A percentile compares a stretch with the other conserved stretches of the same genome.
Evolutionary conservation across 345 rosid species (phyloP).

Genomic region (Schrenkiella parvula): DNA sequence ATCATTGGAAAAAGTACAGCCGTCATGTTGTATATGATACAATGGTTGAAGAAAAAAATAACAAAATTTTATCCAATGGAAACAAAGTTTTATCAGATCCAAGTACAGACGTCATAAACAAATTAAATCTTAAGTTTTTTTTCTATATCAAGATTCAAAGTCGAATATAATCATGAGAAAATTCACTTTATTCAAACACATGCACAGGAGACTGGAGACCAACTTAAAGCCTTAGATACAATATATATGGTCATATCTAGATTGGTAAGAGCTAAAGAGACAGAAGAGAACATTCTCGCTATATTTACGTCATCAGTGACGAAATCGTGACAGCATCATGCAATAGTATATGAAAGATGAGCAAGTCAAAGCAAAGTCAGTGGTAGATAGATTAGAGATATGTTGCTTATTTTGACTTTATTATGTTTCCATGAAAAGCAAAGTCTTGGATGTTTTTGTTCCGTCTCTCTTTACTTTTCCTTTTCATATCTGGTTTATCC

Average conservation of each 20-base stretch:
- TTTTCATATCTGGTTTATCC: neutral
- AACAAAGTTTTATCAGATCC: neutral
- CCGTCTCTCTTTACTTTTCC: neutral
- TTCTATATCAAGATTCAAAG: too few species aligned
- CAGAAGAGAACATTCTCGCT: neutral
- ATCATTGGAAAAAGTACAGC: constrained; percentile 7
- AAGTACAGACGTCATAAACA: neutral
- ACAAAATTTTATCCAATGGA: neutral
- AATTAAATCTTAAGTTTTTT: too few species aligned
- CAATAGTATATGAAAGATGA: neutral
- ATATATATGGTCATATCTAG: neutral
- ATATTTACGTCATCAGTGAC: constrained; percentile 23
- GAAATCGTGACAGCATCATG: neutral
- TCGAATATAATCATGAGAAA: too few species aligned
- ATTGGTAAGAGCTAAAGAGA: neutral
- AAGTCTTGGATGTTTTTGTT: constrained; percentile 14
- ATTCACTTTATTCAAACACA: neutral
- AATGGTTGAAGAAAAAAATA: neutral
- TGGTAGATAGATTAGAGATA: neutral
- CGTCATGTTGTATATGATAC: neutral
- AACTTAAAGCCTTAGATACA: neutral
- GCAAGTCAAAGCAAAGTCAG: constrained; percentile 16
- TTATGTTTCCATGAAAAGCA: neutral
- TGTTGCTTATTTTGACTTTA: constrained; percentile 17
- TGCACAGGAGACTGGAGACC: neutral